Evolutionary conservation across 331 rosid genomes (phyloP), one percentile per base, ranked within the genome.

Genomic region (Quercus tomentella): DNA sequence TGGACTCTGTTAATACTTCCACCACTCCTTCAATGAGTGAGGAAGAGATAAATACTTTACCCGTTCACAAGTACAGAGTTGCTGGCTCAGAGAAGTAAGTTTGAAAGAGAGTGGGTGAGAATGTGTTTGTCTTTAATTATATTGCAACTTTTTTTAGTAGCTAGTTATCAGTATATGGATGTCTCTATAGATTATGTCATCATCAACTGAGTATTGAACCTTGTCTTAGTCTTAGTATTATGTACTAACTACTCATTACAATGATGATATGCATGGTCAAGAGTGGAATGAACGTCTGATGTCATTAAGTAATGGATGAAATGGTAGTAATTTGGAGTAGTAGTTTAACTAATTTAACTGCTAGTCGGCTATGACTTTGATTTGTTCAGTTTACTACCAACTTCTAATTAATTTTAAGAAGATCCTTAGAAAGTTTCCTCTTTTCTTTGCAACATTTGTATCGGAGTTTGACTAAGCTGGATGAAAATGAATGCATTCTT

Each of bases 41-140:
- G 79, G 97, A 90, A 90, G 96, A 92, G 87, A 94, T 92, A 88
- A 92, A 89, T 83, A 87, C 95, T 66, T 93, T 92, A 76, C 98
- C 98, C 52, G 86, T 91, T 71, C 98, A 94, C 86, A 86, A 86
- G 41, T 89, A 94, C 80, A 92, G 86, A 82, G 86, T 75, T 79
- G 77, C 87, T 26, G 91, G 84, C 74, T 80, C 88, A 72, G 81
- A 80, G 70, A 86, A 23, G 92, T 86, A 86, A 79, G 87, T 57
- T 66, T 5, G 30, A 21, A 8, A 58, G 30, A 28, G 54, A 26
- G 6, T 28, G 70, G 11, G 18, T 7, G 70, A 6, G 70, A 63
- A 65, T 65, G 33, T 7, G 66, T 4, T 57, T 23, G 45, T 65
- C 12, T 30, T 17, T 30, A 30, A 18, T 31, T 2, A 30, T 28